These are phyloP conservation scores for Melaleuca quinquenervia DNA, from an alignment of 345 rosid species.

Conservation along the genomic window DNA sequence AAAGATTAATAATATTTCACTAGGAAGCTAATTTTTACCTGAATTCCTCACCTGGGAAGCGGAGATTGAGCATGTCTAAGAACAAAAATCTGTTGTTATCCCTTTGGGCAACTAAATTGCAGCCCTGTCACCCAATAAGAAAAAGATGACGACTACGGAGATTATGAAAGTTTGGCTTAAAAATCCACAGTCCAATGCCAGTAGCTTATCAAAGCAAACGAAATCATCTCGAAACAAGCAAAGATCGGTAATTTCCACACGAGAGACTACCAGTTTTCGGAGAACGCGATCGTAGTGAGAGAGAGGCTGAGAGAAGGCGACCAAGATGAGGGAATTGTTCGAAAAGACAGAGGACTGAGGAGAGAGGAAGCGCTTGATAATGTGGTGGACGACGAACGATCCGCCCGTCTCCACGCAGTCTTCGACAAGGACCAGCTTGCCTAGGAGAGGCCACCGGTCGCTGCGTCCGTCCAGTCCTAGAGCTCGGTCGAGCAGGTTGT, in stretches of 20 bases:
- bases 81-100: constrained; percentile 49
- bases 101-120: constrained; percentile 58
- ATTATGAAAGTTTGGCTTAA: not conserved
- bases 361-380: constrained; percentile 58
- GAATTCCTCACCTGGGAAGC: constrained; percentile 67
- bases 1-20: not conserved
- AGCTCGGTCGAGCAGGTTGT: constrained; percentile 59
- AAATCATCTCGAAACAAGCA: not conserved
- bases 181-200: not conserved
- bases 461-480: constrained; percentile 38
- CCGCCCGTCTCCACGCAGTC: constrained; percentile 88
- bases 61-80: constrained; percentile 56
- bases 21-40: constrained; percentile 14
- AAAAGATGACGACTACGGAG: not conserved
- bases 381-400: constrained; percentile 68
- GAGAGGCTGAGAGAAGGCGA: constrained; percentile 72
- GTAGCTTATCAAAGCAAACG: not conserved
- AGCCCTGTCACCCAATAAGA: constrained; percentile 40
- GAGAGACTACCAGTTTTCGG: constrained; percentile 51
- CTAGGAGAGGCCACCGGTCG: constrained; percentile 32
- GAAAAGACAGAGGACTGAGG: constrained; percentile 20
- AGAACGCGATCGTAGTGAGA: constrained; percentile 84
- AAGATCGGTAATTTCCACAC: not conserved
- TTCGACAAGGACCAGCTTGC: constrained; percentile 44
- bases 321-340: constrained; percentile 30